Evolutionary conservation across 23 red algal species (phyloP), one percentile per base, ranked within the genome.

Genomic region (Agarophyton chilense): DNA sequence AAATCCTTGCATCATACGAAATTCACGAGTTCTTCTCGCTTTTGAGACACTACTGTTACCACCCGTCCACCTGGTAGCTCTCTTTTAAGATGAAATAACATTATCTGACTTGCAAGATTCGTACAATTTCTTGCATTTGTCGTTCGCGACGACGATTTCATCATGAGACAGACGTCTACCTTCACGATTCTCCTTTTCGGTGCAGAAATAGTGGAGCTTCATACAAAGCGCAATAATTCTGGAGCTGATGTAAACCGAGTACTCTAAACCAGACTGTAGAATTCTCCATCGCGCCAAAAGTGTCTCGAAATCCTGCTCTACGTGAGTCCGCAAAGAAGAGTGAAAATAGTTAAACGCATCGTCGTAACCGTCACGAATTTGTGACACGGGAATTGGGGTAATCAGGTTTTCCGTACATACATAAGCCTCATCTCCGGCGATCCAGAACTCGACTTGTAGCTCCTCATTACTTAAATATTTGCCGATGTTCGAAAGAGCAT

Each of bases 381-480:
- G 56, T 22, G 56, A 61, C 5, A 12, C 4, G 19, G 19, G 56
- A 28, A 61, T 61, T 11, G 67, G 67, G 36, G 10, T 39, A 29
- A 79, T 79, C 25, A 79, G 40, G 28, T 24, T 52, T 31, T 79
- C 75, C 4, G 42, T 16, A 56, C 17, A 50, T 50, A 35, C 5
- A 29, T 79, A 79, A 9, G 75, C 39, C 44, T 79, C 75, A 54
- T 79, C 50, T 18, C 75, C 75, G 9, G 46, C 75, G 31, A 79
- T 50, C 75, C 44, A 79, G 26, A 54, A n/a, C 67, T 22, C 10
- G 21, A 73, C 1, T 25, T 65, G 8, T 26, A 6, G n/a, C n/a
- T n/a, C n/a, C n/a, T n/a, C n/a, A n/a, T n/a, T n/a, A n/a, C n/a
- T n/a, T n/a, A n/a, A n/a, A n/a, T n/a, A n/a, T n/a, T n/a, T n/a